Evolutionary conservation across 495 filamentous ascomycete genomes (phyloP), one percentile per base, ranked within the genome.

Genomic region (Xylaria nigripes): DNA sequence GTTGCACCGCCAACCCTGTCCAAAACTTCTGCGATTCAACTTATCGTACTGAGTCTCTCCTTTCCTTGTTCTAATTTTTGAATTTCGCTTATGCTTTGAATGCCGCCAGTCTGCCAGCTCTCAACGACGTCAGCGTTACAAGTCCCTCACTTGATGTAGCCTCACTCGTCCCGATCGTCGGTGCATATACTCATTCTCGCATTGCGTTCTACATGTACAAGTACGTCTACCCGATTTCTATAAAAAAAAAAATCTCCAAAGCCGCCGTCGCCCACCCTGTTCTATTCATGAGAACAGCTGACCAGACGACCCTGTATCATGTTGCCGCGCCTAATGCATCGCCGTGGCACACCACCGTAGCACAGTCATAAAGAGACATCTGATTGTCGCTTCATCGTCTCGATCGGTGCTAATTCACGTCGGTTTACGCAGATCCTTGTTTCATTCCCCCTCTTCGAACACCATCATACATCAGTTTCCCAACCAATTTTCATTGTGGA

Each of bases 351-450:
- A 21, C 40, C 42, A 23, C 10, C 22, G 21, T 10, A 24, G 21
- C 45, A 32, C 12, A 23, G 10, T 29, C 45, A 25, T 21, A 50
- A 19, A 19, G 21, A 24, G 21, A 4, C 43, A 5, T 32, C 38
- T 50, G 40, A 45, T 48, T 56, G 40, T 36, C 27, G 46, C 51
- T 56, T 56, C 43, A 45, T 56, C 46, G 29, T 42, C 46, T 30
- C 29, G 32, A 30, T 51, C 44, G 50, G 55, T 64, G 53, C 59
- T 67, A 58, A 64, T 24, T 47, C 34, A 29, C 50, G 47, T 30
- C 41, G 19, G 45, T 51, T 59, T 54, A 38, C 59, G 47, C 55
- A 65, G 59, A 60, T 62, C 57, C 64, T 63, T 48, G 54, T 46
- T 50, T 52, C 51, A 60, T 55, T 32, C 44, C 51, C 36, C 40